Conservation (phyloP, 352 stramenopile genomes). For the Pythium aristosporum region DNA sequence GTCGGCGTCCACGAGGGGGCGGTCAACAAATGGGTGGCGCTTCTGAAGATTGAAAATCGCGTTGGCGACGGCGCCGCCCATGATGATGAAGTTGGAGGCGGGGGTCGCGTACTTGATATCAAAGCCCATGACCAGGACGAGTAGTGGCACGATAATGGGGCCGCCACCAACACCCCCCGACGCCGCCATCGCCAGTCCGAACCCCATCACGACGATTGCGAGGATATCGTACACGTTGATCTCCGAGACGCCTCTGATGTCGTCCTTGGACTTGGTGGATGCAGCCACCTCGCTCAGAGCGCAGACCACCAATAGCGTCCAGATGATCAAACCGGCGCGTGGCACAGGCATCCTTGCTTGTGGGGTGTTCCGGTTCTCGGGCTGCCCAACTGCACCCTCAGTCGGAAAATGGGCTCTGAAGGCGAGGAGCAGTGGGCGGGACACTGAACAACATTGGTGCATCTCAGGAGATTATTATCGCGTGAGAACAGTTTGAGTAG, state of each 20-base stretch:
- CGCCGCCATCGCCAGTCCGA: conserved; percentile 45
- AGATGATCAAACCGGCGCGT: background rate
- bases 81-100: conserved; percentile 60
- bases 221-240: conserved; percentile 45
- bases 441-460: too few species aligned
- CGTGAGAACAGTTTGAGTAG: conserved; percentile 1
- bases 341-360: background rate
- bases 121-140: conserved; percentile 65
- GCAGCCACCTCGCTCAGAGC: background rate
- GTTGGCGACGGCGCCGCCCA: conserved; percentile 60
- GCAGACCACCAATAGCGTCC: background rate
- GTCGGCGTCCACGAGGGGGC: conserved; percentile 58
- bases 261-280: conserved; percentile 19
- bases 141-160: conserved; percentile 53
- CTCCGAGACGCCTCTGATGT: conserved; percentile 32
- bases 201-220: conserved; percentile 46
- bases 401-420: background rate
- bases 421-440: background rate
- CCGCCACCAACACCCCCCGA: conserved; percentile 51
- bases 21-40: conserved; percentile 49
- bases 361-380: background rate
- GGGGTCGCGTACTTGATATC: conserved; percentile 67
- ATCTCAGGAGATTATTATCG: too few species aligned
- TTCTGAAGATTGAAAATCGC: conserved; percentile 64
- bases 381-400: background rate